Percentiles rank a stretch among this genome's conserved stretches.
Conservation (phyloP, 2,329 filamentous ascomycete species). For the Cryphonectria parasitica region DNA sequence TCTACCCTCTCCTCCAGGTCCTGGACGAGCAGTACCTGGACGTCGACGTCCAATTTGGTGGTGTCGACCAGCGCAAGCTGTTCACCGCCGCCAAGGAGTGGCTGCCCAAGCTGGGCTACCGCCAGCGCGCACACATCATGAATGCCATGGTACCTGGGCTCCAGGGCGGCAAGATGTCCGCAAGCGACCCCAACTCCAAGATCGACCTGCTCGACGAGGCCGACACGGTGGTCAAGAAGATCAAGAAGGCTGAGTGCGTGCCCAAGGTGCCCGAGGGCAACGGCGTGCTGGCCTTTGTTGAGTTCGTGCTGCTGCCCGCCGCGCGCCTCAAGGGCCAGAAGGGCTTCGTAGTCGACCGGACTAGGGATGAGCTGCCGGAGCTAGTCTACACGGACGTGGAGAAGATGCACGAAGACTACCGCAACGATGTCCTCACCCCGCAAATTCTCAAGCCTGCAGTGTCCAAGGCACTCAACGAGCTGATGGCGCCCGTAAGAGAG, state of each 20-base stretch:
- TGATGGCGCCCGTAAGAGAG: slow-evolving; percentile 77
- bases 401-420: slow-evolving; percentile 78
- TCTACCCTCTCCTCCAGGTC: slow-evolving; percentile 88
- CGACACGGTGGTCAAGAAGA: slow-evolving; percentile 77
- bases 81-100: slow-evolving; percentile 85
- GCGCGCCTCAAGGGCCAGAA: slow-evolving; percentile 63
- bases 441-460: slow-evolving; percentile 88
- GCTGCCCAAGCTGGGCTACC: slow-evolving; percentile 84
- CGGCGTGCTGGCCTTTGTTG: slow-evolving; percentile 82
- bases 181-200: slow-evolving; percentile 70
- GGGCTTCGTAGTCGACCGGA: slow-evolving; percentile 70
- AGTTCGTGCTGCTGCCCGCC: slow-evolving; percentile 83
- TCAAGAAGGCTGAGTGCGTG: slow-evolving; percentile 80
- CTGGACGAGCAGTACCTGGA: slow-evolving; percentile 89
- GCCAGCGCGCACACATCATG: slow-evolving; percentile 63
- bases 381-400: slow-evolving; percentile 79
- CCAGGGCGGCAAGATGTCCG: slow-evolving; percentile 83
- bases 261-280: slow-evolving; percentile 82
- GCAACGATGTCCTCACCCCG: slow-evolving; percentile 78
- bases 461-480: slow-evolving; percentile 69
- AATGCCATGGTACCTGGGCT: slow-evolving; percentile 83
- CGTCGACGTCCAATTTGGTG: slow-evolving; percentile 88
- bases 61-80: slow-evolving; percentile 83
- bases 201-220: slow-evolving; percentile 87
- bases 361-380: slow-evolving; percentile 68